Conservation (phyloP, 805 yeast genomes). For the Sugiyamaella chiloensis region DNA sequence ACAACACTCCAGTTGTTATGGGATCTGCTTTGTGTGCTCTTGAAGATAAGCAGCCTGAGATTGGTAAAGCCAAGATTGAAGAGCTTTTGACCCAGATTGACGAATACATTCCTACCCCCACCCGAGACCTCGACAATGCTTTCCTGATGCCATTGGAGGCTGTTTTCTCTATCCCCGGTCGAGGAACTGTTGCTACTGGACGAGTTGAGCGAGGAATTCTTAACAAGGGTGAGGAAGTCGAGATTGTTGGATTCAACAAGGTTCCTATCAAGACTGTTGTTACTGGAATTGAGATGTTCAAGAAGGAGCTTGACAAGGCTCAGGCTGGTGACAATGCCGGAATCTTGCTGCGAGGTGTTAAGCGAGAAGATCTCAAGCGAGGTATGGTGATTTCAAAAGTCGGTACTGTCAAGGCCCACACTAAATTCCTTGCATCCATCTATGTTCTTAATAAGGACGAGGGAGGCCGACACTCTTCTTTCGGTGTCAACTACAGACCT, state of each 20-base stretch:
- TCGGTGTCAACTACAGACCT: slow-evolving; percentile 96
- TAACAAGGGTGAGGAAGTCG: slow-evolving; percentile 98
- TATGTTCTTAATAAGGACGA: slow-evolving; percentile 93
- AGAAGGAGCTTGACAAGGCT: slow-evolving; percentile 95
- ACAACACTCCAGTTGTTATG: slow-evolving; percentile 95
- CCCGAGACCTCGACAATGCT: slow-evolving; percentile 92
- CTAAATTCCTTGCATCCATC: slow-evolving; percentile 88
- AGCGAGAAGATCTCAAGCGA: slow-evolving; percentile 94
- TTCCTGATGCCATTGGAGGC: slow-evolving; percentile 97
- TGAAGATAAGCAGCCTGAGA: slow-evolving; percentile 83
- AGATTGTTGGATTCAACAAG: slow-evolving; percentile 89
- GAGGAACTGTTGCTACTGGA: slow-evolving; percentile 99
- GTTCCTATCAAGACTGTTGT: slow-evolving; percentile 89
- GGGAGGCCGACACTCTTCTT: slow-evolving; percentile 99
- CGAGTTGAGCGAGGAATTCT: slow-evolving; percentile 98
- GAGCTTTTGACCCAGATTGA: slow-evolving; percentile 90
- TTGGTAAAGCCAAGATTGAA: slow-evolving; percentile 80
- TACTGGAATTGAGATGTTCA: slow-evolving; percentile 99
- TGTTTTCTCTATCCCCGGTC: slow-evolving; percentile 96
- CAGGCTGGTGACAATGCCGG: slow-evolving; percentile 99
- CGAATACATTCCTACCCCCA: slow-evolving; percentile 92
- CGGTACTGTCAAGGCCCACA: slow-evolving; percentile 87
- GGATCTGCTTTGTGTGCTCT: slow-evolving; percentile 98
- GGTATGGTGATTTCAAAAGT: slow-evolving; percentile 98
- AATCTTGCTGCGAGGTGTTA: slow-evolving; percentile 93